Base-by-base conservation (phyloP, 345 rosid genomes). In the Physaria fendleri region DNA sequence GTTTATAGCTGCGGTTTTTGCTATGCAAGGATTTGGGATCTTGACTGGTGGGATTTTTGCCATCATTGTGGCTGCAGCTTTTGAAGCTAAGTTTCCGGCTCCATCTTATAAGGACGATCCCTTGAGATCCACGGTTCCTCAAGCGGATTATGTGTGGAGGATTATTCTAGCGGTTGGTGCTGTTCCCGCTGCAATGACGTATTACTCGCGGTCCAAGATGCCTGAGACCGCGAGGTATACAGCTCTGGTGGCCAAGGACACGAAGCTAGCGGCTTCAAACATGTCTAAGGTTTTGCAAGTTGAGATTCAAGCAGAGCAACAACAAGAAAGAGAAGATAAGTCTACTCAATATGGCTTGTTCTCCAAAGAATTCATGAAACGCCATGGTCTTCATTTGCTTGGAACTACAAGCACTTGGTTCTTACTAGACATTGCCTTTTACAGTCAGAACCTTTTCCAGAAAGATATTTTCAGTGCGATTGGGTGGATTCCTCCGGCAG, bases 181-280 rank as follows among this genome's bases (percentile, higher is more conserved):
- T 15, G 71, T 89, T 46, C 97, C 92, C 0, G 97, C 97, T 0
- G 85, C 70, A 2, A 73, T 81, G 37, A 89, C 97, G 47, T 89
- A 86, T 75, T 86, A 86, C 64, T 89, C 88, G 73, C 64, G 97
- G 54, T 56, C 82, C 71, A 89, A 89, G 74, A 84, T 89, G 97
- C 95, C 97, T 1, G 97, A 89, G 55, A 89, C 97, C 2, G 90
- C 97, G 0, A 83, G 95, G 62, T 89, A 82, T 79, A 89, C 97
- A 0, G 90, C 97, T 23, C 89, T 89, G 12, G 92, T 89, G 2
- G 97, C 92, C 7, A 84, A 84, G 76, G 79, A 89, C 22, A 76
- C 79, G 1, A 73, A 84, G 25, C 85, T 74, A 69, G 97, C 95
- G 2, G 85, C 90, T 3, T 59, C 89, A 0, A 88, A 85, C 42